Conservation (phyloP, 371 early-diverging fungal genomes). For the Smittium culicis region DNA sequence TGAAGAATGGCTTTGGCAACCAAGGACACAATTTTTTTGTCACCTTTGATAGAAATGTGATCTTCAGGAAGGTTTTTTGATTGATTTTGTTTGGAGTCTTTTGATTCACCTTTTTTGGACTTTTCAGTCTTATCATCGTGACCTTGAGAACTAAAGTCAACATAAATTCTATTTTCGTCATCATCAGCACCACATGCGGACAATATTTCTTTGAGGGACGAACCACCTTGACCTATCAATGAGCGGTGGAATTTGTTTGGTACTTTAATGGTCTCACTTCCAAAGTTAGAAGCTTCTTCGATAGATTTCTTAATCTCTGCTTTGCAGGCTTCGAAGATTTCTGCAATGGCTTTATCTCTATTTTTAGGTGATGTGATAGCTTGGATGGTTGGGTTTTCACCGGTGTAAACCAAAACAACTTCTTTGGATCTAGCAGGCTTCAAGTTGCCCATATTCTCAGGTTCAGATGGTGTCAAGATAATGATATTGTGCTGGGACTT, state of each 20-base stretch:
- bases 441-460: conserved; percentile 6
- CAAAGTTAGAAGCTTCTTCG: conserved; percentile 48
- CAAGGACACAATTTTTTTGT: conserved; percentile 56
- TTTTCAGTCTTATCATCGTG: conserved; percentile 17
- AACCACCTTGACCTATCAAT: conserved; percentile 57
- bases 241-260: conserved; percentile 58
- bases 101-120: too few species aligned
- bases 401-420: conserved; percentile 56
- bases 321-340: conserved; percentile 44
- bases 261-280: conserved; percentile 42
- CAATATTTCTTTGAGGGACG: conserved; percentile 34
- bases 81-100: conserved; percentile 28
- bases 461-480: conserved; percentile 4
- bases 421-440: conserved; percentile 21
- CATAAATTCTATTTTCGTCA: conserved; percentile 42
- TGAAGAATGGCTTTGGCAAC: conserved; percentile 47
- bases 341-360: conserved; percentile 40
- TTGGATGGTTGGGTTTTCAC: conserved; percentile 34
- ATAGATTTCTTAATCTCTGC: conserved; percentile 51
- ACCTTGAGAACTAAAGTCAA: conserved; percentile 70
- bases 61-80: conserved; percentile 34
- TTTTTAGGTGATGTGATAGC: conserved; percentile 31
- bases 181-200: conserved; percentile 18
- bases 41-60: conserved; percentile 65
- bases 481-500: background rate